phyloP scores from a whole-genome alignment of 2,329 filamentous ascomycete genomes.

The Cytospora paraplurivora region DNA sequence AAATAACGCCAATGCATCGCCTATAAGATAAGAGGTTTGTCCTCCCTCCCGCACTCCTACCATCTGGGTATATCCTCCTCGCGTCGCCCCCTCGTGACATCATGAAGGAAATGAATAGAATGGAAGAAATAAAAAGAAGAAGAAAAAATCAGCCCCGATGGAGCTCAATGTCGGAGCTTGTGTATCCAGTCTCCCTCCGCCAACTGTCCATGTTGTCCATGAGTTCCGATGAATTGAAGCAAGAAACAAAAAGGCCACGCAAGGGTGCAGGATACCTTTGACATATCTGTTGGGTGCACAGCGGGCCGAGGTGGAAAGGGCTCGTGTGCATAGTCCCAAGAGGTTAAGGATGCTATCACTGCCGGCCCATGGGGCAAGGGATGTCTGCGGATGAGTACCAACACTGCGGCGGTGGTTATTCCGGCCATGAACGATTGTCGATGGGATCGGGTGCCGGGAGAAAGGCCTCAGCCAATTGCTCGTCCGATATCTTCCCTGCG shows the following conservation, averaged over 20 bases:
- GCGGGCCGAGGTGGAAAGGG: conserved; percentile 3
- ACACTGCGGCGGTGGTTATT: neutral
- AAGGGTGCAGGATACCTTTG: neutral
- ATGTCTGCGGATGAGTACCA: neutral
- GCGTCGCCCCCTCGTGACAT: conserved; percentile 20
- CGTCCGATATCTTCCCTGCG: conserved; percentile 53
- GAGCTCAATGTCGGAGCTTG: neutral
- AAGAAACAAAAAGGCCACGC: neutral
- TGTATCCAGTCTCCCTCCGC: conserved; percentile 2
- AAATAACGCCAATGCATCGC: conserved; percentile 5
- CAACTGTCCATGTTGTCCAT: neutral
- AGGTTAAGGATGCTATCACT: conserved; percentile 10
- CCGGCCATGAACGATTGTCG: neutral
- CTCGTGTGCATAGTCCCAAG: conserved; percentile 3
- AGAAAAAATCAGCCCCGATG: conserved; percentile 4
- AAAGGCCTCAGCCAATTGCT: conserved; percentile 51
- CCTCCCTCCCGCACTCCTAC: conserved; percentile 6
- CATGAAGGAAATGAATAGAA: conserved; percentile 10
- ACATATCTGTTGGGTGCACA: neutral
- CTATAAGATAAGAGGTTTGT: neutral
- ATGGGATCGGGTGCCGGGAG: neutral
- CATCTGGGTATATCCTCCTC: conserved; percentile 30
- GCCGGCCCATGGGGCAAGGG: conserved; percentile 7
- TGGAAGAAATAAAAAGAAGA: too few relatives aligned
- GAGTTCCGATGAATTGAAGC: conserved; percentile 7